Evolutionary conservation across 345 rosid species (phyloP).

Genomic region (Dipteronia sinensis): DNA sequence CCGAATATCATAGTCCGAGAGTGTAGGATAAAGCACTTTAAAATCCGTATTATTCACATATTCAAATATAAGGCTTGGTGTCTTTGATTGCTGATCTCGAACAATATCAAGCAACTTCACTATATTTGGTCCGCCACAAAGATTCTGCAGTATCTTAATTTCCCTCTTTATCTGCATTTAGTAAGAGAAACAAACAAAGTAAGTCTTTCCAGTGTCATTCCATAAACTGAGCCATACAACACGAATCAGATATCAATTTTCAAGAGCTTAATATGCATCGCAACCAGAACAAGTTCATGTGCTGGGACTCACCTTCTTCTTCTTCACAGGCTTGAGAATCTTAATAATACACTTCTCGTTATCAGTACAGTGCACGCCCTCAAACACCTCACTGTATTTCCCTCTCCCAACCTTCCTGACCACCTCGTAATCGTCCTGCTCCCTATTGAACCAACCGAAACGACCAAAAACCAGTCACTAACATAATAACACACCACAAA

Average conservation of each 20-base stretch:
- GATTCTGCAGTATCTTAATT: slow-evolving; percentile 95
- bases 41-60: slow-evolving; percentile 91
- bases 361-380: slow-evolving; percentile 81
- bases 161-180: slow-evolving; percentile 90
- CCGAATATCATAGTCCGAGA: slow-evolving; percentile 83
- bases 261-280: background rate
- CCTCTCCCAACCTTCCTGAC: slow-evolving; percentile 97
- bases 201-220: slow-evolving; percentile 2
- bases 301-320: slow-evolving; percentile 75
- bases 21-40: slow-evolving; percentile 91
- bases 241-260: background rate
- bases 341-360: slow-evolving; percentile 86
- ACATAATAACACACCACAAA: background rate
- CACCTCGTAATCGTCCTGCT: slow-evolving; percentile 95
- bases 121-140: slow-evolving; percentile 95
- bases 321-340: slow-evolving; percentile 97
- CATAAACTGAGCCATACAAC: background rate
- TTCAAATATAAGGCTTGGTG: slow-evolving; percentile 93
- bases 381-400: slow-evolving; percentile 95
- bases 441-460: slow-evolving; percentile 47
- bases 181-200: background rate
- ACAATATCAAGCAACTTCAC: slow-evolving; percentile 93
- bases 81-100: slow-evolving; percentile 94
- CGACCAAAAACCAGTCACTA: slow-evolving; percentile 5
- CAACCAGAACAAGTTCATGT: background rate